Conservation (phyloP, 2,329 filamentous ascomycete genomes). For the Trichophyton simii region DNA sequence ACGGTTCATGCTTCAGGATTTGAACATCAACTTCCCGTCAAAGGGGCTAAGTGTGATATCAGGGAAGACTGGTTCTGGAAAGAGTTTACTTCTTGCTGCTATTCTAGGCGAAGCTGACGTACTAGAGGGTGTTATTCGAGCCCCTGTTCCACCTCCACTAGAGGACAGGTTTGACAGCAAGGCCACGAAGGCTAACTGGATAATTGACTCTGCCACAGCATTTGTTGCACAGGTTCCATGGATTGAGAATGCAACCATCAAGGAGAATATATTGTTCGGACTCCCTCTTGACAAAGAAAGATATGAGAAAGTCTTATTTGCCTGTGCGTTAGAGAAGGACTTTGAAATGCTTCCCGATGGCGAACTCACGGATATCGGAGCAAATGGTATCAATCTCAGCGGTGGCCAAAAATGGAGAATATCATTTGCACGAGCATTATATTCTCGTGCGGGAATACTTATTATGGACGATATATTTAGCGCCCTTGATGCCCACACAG, state of each 20-base stretch:
- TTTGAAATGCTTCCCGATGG: slow-evolving; percentile 64
- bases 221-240: slow-evolving; percentile 71
- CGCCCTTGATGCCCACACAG: slow-evolving; percentile 67
- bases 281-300: slow-evolving; percentile 56
- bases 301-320: slow-evolving; percentile 57
- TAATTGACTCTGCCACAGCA: slow-evolving; percentile 55
- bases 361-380: slow-evolving; percentile 68
- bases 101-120: slow-evolving; percentile 66
- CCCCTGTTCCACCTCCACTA: slow-evolving; percentile 37
- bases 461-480: slow-evolving; percentile 77
- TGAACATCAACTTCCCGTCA: slow-evolving; percentile 54
- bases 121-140: slow-evolving; percentile 48
- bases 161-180: slow-evolving; percentile 48
- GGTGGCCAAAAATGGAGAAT: slow-evolving; percentile 77
- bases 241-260: slow-evolving; percentile 72
- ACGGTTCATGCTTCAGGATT: slow-evolving; percentile 51
- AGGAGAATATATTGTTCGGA: slow-evolving; percentile 67
- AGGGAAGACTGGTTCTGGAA: slow-evolving; percentile 65
- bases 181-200: slow-evolving; percentile 53
- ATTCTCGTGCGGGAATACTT: slow-evolving; percentile 63
- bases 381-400: slow-evolving; percentile 72
- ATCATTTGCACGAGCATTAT: slow-evolving; percentile 65
- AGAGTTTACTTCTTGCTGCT: slow-evolving; percentile 60
- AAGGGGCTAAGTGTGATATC: slow-evolving; percentile 62
- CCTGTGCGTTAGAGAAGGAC: slow-evolving; percentile 64